These are phyloP conservation scores for Xylaria bambusicola DNA, from an alignment of 495 filamentous ascomycete genomes.

Conservation along the genomic window DNA sequence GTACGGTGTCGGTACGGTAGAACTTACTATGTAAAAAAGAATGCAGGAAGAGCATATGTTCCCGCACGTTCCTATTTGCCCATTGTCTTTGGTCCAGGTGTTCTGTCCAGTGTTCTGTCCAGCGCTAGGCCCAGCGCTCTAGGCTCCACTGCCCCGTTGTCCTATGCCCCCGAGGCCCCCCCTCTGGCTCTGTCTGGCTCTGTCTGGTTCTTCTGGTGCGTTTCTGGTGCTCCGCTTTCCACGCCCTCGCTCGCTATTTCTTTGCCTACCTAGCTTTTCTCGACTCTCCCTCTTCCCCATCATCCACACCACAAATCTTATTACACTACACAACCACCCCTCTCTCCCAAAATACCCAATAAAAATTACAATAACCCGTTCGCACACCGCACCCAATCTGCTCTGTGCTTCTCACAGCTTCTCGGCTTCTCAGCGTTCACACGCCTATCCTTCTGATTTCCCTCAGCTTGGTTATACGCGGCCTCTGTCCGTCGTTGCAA, in stretches of 20 bases:
- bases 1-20: no score
- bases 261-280: constrained; percentile 8
- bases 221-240: constrained; percentile 19
- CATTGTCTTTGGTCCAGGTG: constrained; percentile 1
- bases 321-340: no score
- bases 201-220: not conserved
- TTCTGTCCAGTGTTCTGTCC: no score
- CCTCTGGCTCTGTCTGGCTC: not conserved
- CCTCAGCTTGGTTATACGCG: constrained; percentile 2
- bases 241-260: constrained; percentile 2
- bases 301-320: constrained; percentile 23
- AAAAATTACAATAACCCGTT: not conserved
- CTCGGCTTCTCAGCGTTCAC: constrained; percentile 4
- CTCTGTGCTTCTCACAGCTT: no score
- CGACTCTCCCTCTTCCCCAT: constrained; percentile 16
- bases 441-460: constrained; percentile 10
- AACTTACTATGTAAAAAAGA: no score
- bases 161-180: not conserved
- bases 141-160: constrained; percentile 4
- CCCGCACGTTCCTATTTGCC: constrained; percentile 20
- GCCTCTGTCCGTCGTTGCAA: constrained; percentile 13
- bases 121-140: no score
- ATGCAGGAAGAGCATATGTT: not conserved
- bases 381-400: constrained; percentile 12
- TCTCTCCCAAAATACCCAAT: constrained; percentile 6